Conservation (phyloP, 352 stramenopile species). For the Phytophthora citrophthora region DNA sequence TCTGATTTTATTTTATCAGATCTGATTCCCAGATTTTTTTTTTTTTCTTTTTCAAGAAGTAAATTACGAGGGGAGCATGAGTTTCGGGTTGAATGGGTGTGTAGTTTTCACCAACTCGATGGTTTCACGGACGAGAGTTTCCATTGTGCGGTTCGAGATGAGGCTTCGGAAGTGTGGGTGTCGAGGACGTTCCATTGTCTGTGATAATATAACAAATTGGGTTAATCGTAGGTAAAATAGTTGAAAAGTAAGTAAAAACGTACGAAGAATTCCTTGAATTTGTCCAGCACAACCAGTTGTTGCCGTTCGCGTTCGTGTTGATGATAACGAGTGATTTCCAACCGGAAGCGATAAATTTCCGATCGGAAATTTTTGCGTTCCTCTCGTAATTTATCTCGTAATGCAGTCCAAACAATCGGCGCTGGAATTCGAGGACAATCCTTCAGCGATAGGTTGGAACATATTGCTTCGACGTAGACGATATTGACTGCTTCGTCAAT, state of each 20-base stretch:
- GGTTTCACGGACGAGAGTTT: slow-evolving; percentile 62
- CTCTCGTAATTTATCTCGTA: slow-evolving; percentile 63
- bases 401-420: slow-evolving; percentile 46
- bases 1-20: slow-evolving; percentile 20
- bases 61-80: slow-evolving; percentile 18
- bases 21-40: slow-evolving; percentile 1
- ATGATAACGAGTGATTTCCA: slow-evolving; percentile 61
- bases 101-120: slow-evolving; percentile 58
- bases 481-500: slow-evolving; percentile 43
- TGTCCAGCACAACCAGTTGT: slow-evolving; percentile 64
- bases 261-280: slow-evolving; percentile 78
- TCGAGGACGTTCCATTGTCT: slow-evolving; percentile 46
- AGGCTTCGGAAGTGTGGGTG: slow-evolving; percentile 68
- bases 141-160: slow-evolving; percentile 69
- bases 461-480: slow-evolving; percentile 17
- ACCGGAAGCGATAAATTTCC: slow-evolving; percentile 69
- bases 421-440: slow-evolving; percentile 50
- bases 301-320: slow-evolving; percentile 56
- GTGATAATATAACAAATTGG: background rate
- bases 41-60: background rate
- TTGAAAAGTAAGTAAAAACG: slow-evolving; percentile 5
- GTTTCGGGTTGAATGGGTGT: slow-evolving; percentile 49
- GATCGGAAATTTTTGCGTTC: slow-evolving; percentile 65
- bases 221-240: background rate
- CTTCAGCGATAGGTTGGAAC: slow-evolving; percentile 36